Evolutionary conservation across 495 filamentous ascomycete species (phyloP), one percentile per base, ranked within the genome.

Genomic region (Penicillium paradoxum): DNA sequence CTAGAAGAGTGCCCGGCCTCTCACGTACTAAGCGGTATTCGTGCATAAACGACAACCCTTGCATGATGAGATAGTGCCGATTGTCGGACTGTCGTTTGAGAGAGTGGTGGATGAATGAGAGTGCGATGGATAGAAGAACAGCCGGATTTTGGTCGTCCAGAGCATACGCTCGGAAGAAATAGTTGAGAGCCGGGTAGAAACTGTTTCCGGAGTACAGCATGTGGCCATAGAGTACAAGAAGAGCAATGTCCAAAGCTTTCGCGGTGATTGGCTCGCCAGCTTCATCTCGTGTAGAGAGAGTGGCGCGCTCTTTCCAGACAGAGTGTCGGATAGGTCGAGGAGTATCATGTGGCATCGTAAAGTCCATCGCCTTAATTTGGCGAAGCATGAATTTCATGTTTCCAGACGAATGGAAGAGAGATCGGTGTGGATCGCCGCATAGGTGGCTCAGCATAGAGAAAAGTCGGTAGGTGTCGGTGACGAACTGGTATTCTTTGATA

Each of bases 341-440:
- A 6, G 45, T 49, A 14, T 72, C 59, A 3, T 66, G 60, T 6
- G 73, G 66, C 0, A 83, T 53, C 8, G 74, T 74, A 53, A 74
- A 83, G 62, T 98, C 93, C 81, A 95, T 90, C 13, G 85, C 84
- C 67, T 95, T 96, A 70, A 97, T 86, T 68, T 92, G 89, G 18
- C 91, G 81, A 9, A 96, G 77, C 63, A 97, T 82, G 65, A 86
- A 95, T 62, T 97, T 97, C 70, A 95, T 90, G 25, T 86, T 78
- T 10, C 81, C 74, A 5, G 77, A 78, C 18, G 77, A 76, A 56
- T 82, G 77, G 61, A 81, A 84, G 41, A 77, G 68, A 6, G 70
- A 70, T 50, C 70, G 66, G 22, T 65, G 68, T 37, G 72, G 69
- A 36, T 77, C 66, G 14, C 74, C 70, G 45, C 79, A 85, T 4